Evolutionary conservation across 148 eudicot genomes (phyloP).

Genomic region (Polygonum aviculare): DNA sequence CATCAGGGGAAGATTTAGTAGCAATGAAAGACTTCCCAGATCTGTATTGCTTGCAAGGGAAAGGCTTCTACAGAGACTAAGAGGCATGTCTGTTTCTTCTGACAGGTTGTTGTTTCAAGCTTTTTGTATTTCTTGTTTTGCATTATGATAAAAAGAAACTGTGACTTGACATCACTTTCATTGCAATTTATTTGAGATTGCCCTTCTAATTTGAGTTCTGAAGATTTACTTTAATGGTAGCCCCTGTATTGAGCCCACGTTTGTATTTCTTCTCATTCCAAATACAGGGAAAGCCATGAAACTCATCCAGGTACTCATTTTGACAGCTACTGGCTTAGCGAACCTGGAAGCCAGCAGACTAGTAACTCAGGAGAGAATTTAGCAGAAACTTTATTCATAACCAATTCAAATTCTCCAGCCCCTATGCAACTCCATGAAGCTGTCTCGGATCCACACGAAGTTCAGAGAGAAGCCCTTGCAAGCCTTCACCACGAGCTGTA

Average conservation of each 20-base stretch:
- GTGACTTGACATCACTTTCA: background rate
- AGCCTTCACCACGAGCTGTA: constrained; percentile 45
- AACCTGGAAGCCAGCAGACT: constrained; percentile 44
- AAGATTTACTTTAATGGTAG: background rate
- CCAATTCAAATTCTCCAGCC: constrained; percentile 16
- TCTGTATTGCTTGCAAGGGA: constrained; percentile 84
- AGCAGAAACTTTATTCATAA: constrained; percentile 6
- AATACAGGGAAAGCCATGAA: constrained; percentile 24
- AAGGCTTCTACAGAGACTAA: constrained; percentile 79
- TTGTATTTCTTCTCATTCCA: background rate
- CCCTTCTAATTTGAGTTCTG: background rate
- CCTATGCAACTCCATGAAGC: constrained; percentile 19
- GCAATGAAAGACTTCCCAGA: constrained; percentile 71
- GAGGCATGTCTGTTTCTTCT: constrained; percentile 56
- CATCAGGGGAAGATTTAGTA: constrained; percentile 21
- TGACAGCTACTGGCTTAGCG: constrained; percentile 26
- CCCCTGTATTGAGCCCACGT: background rate
- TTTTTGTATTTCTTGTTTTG: background rate
- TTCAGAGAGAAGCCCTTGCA: constrained; percentile 35
- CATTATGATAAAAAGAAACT: background rate
- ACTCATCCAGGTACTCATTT: constrained; percentile 21
- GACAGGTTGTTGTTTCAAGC: constrained; percentile 9
- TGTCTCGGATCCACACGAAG: constrained; percentile 47
- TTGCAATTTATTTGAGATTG: background rate
- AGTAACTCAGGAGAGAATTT: constrained; percentile 25